Conservation (phyloP, 73 alveolate genomes). For the Effrenium voratum region DNA sequence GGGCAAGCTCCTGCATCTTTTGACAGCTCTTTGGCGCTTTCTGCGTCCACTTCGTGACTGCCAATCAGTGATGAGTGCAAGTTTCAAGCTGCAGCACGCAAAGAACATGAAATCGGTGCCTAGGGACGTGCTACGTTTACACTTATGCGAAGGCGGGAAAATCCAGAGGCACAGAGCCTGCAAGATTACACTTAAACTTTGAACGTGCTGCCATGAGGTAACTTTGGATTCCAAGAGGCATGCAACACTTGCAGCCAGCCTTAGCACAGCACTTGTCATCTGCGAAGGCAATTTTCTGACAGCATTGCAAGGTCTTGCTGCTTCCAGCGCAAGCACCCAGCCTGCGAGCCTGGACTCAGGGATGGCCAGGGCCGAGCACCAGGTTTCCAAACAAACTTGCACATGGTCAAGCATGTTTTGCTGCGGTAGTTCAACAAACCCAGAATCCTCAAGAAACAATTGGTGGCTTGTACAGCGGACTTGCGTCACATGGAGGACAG, state of each 20-base stretch:
- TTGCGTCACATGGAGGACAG: no score
- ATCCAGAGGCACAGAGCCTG: constrained; percentile 15
- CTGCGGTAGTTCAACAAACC: no score
- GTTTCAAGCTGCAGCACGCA: not conserved
- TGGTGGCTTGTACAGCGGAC: no score
- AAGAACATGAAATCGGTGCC: not conserved
- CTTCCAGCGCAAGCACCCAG: no score
- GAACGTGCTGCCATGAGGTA: not conserved
- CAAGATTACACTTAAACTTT: not conserved
- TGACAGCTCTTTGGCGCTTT: not conserved
- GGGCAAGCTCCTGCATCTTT: not conserved
- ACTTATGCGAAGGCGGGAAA: not conserved
- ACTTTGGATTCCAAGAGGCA: not conserved
- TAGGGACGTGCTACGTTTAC: not conserved
- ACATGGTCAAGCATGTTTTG: no score
- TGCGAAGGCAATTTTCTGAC: no score
- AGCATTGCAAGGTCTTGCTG: no score
- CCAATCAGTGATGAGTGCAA: not conserved
- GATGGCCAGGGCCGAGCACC: no score
- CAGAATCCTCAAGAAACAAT: no score
- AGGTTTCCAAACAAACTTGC: no score
- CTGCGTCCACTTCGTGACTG: not conserved
- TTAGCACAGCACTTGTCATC: no score
- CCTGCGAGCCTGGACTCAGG: no score
- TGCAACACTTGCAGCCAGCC: constrained; percentile 14